These are phyloP conservation scores for Forsythia suspensa DNA, from an alignment of 257 asterid species.

Conservation along the genomic window DNA sequence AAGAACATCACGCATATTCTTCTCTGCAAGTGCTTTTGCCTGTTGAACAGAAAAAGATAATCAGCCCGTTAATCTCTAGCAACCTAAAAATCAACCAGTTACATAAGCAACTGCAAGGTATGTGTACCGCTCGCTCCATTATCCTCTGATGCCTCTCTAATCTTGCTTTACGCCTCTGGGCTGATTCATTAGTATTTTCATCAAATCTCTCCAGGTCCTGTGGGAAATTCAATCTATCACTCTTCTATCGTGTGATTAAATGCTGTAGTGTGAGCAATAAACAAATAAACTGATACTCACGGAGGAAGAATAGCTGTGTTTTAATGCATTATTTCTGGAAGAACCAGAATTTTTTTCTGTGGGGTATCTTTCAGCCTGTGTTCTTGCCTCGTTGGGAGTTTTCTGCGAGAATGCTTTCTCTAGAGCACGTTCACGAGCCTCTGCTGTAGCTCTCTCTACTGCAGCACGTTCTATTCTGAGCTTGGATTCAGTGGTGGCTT, in stretches of 20 bases:
- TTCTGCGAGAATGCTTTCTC: constrained; percentile 84
- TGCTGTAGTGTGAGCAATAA: constrained; percentile 16
- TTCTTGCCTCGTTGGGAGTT: constrained; percentile 41
- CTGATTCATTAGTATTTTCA: constrained; percentile 62
- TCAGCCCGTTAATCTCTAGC: background rate
- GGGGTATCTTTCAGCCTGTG: constrained; percentile 39
- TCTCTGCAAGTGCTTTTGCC: constrained; percentile 98
- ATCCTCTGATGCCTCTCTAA: constrained; percentile 96
- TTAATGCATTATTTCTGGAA: constrained; percentile 55
- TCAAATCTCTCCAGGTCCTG: constrained; percentile 78
- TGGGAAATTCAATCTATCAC: constrained; percentile 30
- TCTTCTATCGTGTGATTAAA: constrained; percentile 16
- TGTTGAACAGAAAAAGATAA: constrained; percentile 29
- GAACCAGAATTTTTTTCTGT: constrained; percentile 28
- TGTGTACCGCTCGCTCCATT: constrained; percentile 92
- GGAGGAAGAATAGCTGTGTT: constrained; percentile 85
- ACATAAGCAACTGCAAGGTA: constrained; percentile 18
- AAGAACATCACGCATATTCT: constrained; percentile 85
- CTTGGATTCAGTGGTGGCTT: constrained; percentile 69
- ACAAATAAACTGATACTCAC: constrained; percentile 47
- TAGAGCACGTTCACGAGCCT: constrained; percentile 96
- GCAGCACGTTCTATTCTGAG: constrained; percentile 94
- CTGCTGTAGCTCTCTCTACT: constrained; percentile 91
- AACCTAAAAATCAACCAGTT: constrained; percentile 11
- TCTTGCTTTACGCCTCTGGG: constrained; percentile 89